Base-by-base conservation (phyloP, 108 stramenopile genomes). In the Cyclotella atomus region DNA sequence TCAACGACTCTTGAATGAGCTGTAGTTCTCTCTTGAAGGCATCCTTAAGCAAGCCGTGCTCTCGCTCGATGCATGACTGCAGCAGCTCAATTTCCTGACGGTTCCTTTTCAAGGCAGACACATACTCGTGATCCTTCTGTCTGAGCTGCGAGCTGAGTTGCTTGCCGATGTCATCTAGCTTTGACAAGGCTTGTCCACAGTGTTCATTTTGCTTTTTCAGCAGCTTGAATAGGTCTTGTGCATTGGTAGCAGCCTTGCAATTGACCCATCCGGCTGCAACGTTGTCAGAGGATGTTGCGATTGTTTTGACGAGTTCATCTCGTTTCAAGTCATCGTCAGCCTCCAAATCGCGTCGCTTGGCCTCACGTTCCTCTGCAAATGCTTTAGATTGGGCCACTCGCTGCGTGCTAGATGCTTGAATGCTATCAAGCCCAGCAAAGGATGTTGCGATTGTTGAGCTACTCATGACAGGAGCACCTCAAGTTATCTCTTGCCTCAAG, bases 41-140 rank as follows among this genome's bases (percentile, higher is more conserved):
- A 44, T 62, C 55, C 49, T 75, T 81, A 34, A 81, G 28, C 23
- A 70, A 36, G 12, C 17, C 7, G 47, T 81, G 80, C 47, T 81
- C 80, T 23, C 73, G 32, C 17, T 59, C 34, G 14, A 81, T 74
- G 20, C 69, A 59, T 29, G 67, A 3, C 38, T 81, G 68, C 47
- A 81, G 46, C 29, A 5, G 10, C 27, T 74, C 80, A 56, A 81
- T 43, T 30, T 81, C 80, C 17, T 52, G 62, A 5, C 73, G 62
- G 25, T 81, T 81, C 46, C 46, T 65, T 52, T 70, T 81, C 63
- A 81, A 41, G 3, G 80, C 68, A 65, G 68, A 65, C 49, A 81
- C 73, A 56, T 80, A 80, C 56, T 80, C 72, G 59, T 73, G 71
- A 64, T 80, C 79, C 66, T 80, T 72, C 41, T 73, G 55, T 0